Evolutionary conservation across 2,329 filamentous ascomycete species (phyloP).

Genomic region (Ramularia endophylla): DNA sequence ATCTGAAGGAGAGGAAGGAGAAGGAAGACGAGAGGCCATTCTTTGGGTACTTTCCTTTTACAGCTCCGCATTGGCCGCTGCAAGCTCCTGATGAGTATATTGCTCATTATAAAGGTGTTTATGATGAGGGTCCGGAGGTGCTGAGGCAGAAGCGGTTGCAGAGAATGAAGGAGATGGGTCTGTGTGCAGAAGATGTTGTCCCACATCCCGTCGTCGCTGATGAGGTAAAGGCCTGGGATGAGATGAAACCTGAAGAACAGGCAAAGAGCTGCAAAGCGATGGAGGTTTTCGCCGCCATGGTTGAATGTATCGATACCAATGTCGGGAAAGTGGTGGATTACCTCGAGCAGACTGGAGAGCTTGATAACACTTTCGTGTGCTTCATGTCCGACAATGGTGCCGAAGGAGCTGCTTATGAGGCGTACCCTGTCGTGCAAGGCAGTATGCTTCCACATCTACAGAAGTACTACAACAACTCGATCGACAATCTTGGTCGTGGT

Average conservation of each 20-base stretch:
- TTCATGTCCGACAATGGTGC: slow-evolving; percentile 61
- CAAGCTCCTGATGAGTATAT: slow-evolving; percentile 53
- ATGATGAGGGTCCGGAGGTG: slow-evolving; percentile 55
- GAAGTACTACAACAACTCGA: no score
- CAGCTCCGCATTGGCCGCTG: slow-evolving; percentile 59
- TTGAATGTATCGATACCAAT: slow-evolving; percentile 44
- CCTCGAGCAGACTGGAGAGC: slow-evolving; percentile 50
- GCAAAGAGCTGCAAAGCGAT: slow-evolving; percentile 49
- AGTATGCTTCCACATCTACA: slow-evolving; percentile 50
- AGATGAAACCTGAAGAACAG: slow-evolving; percentile 42
- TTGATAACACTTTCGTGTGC: slow-evolving; percentile 59
- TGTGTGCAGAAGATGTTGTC: slow-evolving; percentile 47
- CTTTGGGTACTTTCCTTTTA: slow-evolving; percentile 57
- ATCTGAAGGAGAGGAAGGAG: slow-evolving; percentile 32
- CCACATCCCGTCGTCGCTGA: slow-evolving; percentile 48
- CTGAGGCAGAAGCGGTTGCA: slow-evolving; percentile 50
- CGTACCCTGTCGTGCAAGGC: slow-evolving; percentile 51
- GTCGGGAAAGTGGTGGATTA: slow-evolving; percentile 44
- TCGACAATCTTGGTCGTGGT: no score
- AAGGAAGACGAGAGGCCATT: slow-evolving; percentile 43
- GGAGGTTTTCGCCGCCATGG: slow-evolving; percentile 61
- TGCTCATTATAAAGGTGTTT: slow-evolving; percentile 53
- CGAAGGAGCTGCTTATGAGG: slow-evolving; percentile 54
- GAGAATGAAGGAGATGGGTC: slow-evolving; percentile 51
- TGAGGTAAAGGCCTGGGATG: slow-evolving; percentile 45